phyloP scores from a whole-genome alignment of 495 filamentous ascomycete genomes.

The Xylaria castorea region DNA sequence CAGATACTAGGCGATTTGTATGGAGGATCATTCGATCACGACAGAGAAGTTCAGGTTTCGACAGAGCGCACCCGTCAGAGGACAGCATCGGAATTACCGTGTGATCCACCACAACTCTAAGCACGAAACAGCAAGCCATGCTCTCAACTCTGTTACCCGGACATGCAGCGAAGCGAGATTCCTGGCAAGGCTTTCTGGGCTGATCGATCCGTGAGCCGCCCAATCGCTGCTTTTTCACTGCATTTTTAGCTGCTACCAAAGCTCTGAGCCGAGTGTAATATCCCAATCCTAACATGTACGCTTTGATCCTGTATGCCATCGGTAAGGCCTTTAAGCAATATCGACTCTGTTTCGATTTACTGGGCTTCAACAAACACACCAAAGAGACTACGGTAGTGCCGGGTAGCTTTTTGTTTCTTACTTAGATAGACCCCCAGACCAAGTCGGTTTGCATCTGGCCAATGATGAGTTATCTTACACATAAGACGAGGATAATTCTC shows the following conservation, averaged over 20 bases:
- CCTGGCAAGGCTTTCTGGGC: neutral
- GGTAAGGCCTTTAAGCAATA: neutral
- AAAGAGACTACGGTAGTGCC: conserved; percentile 1
- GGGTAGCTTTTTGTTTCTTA: neutral
- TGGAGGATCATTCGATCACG: neutral
- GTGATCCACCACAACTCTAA: neutral
- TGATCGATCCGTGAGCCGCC: neutral
- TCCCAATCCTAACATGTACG: neutral
- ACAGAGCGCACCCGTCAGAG: neutral
- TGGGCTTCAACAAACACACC: neutral
- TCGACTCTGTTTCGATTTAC: neutral
- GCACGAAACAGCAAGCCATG: neutral
- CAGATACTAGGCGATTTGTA: neutral
- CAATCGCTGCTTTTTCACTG: neutral
- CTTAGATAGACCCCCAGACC: neutral
- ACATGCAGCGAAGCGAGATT: neutral
- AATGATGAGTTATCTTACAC: conserved; percentile 42
- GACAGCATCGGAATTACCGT: neutral
- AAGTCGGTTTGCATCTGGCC: conserved; percentile 29
- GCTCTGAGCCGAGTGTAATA: neutral
- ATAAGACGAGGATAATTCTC: conserved; percentile 39
- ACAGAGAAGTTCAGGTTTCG: neutral
- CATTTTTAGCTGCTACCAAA: neutral
- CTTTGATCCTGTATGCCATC: neutral
- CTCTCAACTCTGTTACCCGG: neutral